phyloP scores from a whole-genome alignment of 805 yeast genomes.

The Starmerella floricola region DNA sequence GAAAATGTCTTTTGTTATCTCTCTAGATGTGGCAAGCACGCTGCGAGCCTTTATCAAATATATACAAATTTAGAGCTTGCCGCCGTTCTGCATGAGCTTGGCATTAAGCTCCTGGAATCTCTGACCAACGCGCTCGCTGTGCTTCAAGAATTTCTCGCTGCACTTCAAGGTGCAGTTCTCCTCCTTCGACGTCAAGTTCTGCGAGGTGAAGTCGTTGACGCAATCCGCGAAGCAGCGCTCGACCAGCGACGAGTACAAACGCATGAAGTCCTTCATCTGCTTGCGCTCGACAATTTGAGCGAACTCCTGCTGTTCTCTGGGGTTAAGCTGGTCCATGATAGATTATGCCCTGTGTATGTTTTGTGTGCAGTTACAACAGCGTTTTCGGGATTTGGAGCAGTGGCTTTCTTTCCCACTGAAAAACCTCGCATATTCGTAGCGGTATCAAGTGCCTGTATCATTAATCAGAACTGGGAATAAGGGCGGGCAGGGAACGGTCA shows the following conservation, averaged over 20 bases:
- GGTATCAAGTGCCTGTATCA: too few species aligned
- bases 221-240: slow-evolving; percentile 96
- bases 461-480: too few species aligned
- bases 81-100: slow-evolving; percentile 24
- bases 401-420: not conserved
- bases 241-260: slow-evolving; percentile 84
- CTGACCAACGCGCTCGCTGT: slow-evolving; percentile 95
- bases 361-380: too few species aligned
- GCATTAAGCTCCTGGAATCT: slow-evolving; percentile 94
- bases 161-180: slow-evolving; percentile 77
- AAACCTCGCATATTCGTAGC: too few species aligned
- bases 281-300: slow-evolving; percentile 91
- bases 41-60: not conserved
- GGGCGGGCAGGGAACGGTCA: too few species aligned
- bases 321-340: slow-evolving; percentile 96
- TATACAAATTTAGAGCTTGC: slow-evolving; percentile 11
- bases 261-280: slow-evolving; percentile 99
- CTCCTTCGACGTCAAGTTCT: slow-evolving; percentile 74
- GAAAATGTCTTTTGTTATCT: not conserved
- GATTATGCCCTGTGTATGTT: too few species aligned
- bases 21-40: not conserved
- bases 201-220: slow-evolving; percentile 95
- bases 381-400: too few species aligned
- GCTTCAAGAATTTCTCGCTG: slow-evolving; percentile 94
- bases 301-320: slow-evolving; percentile 92